Percentiles rank a stretch among this genome's conserved stretches.
Conservation (phyloP, 305 asterid genomes). For the Fraxinus angustifolia region DNA sequence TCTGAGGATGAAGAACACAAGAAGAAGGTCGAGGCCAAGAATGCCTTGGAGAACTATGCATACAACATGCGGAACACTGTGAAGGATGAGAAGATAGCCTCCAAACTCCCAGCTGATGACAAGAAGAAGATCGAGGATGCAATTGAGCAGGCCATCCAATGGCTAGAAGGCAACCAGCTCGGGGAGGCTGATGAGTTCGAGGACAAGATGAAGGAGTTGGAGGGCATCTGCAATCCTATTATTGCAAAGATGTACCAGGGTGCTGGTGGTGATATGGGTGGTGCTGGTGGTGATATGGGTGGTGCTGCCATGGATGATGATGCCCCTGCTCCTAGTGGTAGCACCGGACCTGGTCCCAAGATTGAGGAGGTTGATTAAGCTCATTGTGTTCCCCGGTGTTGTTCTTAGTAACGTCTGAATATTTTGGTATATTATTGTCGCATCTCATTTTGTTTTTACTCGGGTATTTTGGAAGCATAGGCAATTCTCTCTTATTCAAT, state of each 20-base stretch:
- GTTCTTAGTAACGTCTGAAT: neutral
- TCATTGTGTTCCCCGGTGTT: neutral
- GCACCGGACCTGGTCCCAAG: slow-evolving; percentile 6
- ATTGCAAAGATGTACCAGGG: slow-evolving; percentile 14
- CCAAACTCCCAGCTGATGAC: slow-evolving; percentile 2
- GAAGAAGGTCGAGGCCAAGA: slow-evolving; percentile 4
- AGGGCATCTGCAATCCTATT: slow-evolving; percentile 2
- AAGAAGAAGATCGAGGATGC: slow-evolving; percentile 10
- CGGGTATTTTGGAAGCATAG: neutral
- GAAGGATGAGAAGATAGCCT: slow-evolving; percentile 5
- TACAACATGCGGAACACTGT: slow-evolving; percentile 8
- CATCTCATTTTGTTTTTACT: neutral
- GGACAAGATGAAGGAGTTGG: slow-evolving; percentile 7
- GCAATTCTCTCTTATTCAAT: neutral
- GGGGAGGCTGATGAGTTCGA: slow-evolving; percentile 2
- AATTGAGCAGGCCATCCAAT: slow-evolving; percentile 4
- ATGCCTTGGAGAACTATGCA: slow-evolving; percentile 1
- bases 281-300: slow-evolving; percentile 7
- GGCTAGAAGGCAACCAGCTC: slow-evolving; percentile 6
- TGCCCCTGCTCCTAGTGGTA: neutral
- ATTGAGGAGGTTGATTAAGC: slow-evolving; percentile 6
- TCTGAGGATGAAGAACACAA: slow-evolving; percentile 9
- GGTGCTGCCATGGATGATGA: slow-evolving; percentile 10
- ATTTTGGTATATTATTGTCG: neutral
- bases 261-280: slow-evolving; percentile 10